Conservation (phyloP, 2,329 filamentous ascomycete genomes). For the Phaeomoniella chlamydospora region DNA sequence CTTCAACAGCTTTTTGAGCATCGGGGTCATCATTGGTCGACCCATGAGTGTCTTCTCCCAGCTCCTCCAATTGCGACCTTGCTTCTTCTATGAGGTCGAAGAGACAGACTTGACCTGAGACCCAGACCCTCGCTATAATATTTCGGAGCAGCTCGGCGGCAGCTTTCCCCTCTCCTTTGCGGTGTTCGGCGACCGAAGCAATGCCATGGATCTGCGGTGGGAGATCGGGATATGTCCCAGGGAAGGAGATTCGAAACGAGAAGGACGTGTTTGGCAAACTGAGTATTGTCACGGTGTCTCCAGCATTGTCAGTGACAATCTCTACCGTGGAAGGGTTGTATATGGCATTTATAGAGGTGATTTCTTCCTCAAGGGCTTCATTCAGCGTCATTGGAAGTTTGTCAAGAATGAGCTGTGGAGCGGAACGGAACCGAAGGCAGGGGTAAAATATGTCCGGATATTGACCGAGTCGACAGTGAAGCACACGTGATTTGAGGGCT, state of each 20-base stretch:
- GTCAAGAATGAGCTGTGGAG: too few species aligned
- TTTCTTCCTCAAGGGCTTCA: slow-evolving; percentile 30
- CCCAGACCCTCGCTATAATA: slow-evolving; percentile 53
- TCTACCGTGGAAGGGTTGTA: slow-evolving; percentile 46
- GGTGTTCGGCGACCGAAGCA: slow-evolving; percentile 57
- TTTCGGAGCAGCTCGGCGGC: slow-evolving; percentile 56
- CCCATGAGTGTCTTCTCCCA: slow-evolving; percentile 27
- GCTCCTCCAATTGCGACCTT: slow-evolving; percentile 36
- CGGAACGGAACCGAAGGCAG: too few species aligned
- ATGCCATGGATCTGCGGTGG: slow-evolving; percentile 64
- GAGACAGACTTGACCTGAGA: slow-evolving; percentile 64
- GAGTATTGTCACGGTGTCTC: slow-evolving; percentile 25
- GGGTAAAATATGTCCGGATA: too few species aligned
- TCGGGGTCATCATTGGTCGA: slow-evolving; percentile 14
- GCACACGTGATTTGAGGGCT: too few species aligned
- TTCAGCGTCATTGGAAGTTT: too few species aligned
- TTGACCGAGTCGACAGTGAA: too few species aligned
- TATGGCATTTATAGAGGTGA: slow-evolving; percentile 36
- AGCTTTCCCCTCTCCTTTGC: slow-evolving; percentile 57
- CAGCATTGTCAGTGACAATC: slow-evolving; percentile 14
- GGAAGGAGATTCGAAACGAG: slow-evolving; percentile 49
- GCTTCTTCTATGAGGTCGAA: slow-evolving; percentile 75
- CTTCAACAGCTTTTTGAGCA: slow-evolving; percentile 8
- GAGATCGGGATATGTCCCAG: slow-evolving; percentile 56
- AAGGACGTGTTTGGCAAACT: slow-evolving; percentile 47